A percentile compares a stretch with the other conserved stretches of the same genome.
phyloP scores from a whole-genome alignment of 2,329 filamentous ascomycete genomes.

The Falciphora oryzae region DNA sequence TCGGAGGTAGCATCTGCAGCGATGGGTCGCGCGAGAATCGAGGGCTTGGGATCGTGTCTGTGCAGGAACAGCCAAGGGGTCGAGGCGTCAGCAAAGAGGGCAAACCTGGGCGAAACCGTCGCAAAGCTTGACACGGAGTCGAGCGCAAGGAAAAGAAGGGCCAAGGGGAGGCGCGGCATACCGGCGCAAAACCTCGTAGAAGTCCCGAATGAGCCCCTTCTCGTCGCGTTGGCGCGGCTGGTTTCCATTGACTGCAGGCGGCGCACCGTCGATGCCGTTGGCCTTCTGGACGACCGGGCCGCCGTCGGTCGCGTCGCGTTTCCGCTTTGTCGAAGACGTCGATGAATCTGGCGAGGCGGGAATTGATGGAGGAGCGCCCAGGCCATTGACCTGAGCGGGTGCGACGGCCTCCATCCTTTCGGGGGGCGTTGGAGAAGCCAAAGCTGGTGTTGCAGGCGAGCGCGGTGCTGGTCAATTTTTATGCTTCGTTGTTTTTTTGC shows the following conservation, averaged over 20 bases:
- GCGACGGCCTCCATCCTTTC: slow-evolving; percentile 26
- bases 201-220: slow-evolving; percentile 33
- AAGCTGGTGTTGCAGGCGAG: background rate
- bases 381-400: slow-evolving; percentile 25
- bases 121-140: background rate
- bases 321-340: slow-evolving; percentile 42
- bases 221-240: slow-evolving; percentile 19
- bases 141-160: slow-evolving; percentile 9
- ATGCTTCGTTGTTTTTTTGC: background rate
- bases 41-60: slow-evolving; percentile 50
- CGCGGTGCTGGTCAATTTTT: background rate
- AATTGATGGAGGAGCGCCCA: slow-evolving; percentile 20
- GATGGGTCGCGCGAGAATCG: slow-evolving; percentile 49
- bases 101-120: background rate
- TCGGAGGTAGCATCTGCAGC: slow-evolving; percentile 35
- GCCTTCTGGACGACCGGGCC: slow-evolving; percentile 15
- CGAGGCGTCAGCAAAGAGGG: background rate
- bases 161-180: slow-evolving; percentile 26
- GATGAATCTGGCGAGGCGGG: slow-evolving; percentile 23
- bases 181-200: slow-evolving; percentile 37
- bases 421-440: background rate
- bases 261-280: slow-evolving; percentile 21
- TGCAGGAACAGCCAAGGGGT: background rate
- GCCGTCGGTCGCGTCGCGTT: slow-evolving; percentile 48
- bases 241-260: slow-evolving; percentile 16